phyloP scores from a whole-genome alignment of 2,329 filamentous ascomycete genomes.

The Fusarium neocosmosporiellum region DNA sequence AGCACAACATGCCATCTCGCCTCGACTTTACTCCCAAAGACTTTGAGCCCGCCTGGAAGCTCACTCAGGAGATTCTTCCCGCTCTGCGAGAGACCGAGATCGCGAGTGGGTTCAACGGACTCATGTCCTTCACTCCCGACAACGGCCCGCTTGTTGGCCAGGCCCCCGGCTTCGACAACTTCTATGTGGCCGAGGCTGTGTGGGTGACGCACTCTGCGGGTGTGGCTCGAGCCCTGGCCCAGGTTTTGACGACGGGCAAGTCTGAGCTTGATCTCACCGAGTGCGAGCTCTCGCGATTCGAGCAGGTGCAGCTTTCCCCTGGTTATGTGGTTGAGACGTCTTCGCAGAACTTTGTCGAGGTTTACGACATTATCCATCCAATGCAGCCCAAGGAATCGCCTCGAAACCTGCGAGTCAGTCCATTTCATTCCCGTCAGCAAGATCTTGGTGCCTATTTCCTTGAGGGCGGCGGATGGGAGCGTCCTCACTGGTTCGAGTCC shows the following conservation, averaged over 20 bases:
- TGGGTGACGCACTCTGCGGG: constrained; percentile 76
- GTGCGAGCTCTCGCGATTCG: constrained; percentile 70
- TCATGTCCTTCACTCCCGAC: constrained; percentile 75
- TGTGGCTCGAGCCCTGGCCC: constrained; percentile 69
- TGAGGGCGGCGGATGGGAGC: constrained; percentile 70
- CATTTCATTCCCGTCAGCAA: constrained; percentile 65
- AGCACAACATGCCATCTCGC: constrained; percentile 72
- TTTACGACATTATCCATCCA: constrained; percentile 74
- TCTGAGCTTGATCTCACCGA: constrained; percentile 68
- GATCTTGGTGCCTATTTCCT: constrained; percentile 70
- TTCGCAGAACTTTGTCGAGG: constrained; percentile 70
- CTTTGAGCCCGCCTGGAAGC: constrained; percentile 70
- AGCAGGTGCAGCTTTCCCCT: constrained; percentile 67
- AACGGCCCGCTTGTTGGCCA: constrained; percentile 70
- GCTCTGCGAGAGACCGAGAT: constrained; percentile 62
- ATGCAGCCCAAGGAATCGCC: constrained; percentile 67
- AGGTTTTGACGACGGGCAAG: constrained; percentile 66
- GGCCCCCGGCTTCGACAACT: constrained; percentile 68
- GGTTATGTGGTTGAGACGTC: constrained; percentile 69
- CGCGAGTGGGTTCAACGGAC: constrained; percentile 71
- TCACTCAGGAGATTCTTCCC: constrained; percentile 66
- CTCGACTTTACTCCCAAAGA: constrained; percentile 69
- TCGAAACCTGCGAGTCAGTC: constrained; percentile 67
- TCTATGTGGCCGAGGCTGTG: constrained; percentile 73
- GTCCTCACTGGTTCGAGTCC: constrained; percentile 70